These are phyloP conservation scores for Polychytrium aggregatum DNA, from an alignment of 192 early-diverging fungal genomes.

Conservation along the genomic window DNA sequence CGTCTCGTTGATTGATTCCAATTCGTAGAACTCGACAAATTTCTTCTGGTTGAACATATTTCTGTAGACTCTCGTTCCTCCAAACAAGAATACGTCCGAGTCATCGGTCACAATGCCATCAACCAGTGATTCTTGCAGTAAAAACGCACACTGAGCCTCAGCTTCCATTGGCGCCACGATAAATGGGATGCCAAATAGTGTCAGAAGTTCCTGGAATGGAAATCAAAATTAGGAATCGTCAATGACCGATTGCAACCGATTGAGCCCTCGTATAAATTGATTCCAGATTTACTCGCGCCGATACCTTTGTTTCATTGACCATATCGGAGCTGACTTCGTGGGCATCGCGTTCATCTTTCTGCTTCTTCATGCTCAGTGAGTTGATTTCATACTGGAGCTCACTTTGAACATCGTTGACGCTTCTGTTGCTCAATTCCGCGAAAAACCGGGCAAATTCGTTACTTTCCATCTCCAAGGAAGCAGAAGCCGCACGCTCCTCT, in stretches of 20 bases:
- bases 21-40: conserved; percentile 76
- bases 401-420: conserved; percentile 16
- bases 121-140: conserved; percentile 43
- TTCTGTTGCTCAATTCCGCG: conserved; percentile 26
- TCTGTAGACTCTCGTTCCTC: conserved; percentile 62
- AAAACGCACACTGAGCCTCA: conserved; percentile 87
- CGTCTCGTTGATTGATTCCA: conserved; percentile 48
- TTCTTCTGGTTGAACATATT: conserved; percentile 89
- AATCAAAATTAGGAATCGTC: conserved; percentile 1
- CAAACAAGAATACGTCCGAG: conserved; percentile 95
- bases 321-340: conserved; percentile 58
- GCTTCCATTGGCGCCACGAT: conserved; percentile 92
- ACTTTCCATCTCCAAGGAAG: conserved; percentile 5
- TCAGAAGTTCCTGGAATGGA: conserved; percentile 53
- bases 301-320: conserved; percentile 59
- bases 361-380: conserved; percentile 30
- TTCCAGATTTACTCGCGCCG: neutral
- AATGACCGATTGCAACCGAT: no score
- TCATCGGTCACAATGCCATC: conserved; percentile 97
- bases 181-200: conserved; percentile 90
- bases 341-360: conserved; percentile 44
- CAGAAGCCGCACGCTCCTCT: neutral
- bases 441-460: conserved; percentile 59
- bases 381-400: conserved; percentile 39
- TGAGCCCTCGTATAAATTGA: no score